These are phyloP conservation scores for Whalleya microplaca DNA, from an alignment of 2,329 filamentous ascomycete genomes.

Conservation along the genomic window DNA sequence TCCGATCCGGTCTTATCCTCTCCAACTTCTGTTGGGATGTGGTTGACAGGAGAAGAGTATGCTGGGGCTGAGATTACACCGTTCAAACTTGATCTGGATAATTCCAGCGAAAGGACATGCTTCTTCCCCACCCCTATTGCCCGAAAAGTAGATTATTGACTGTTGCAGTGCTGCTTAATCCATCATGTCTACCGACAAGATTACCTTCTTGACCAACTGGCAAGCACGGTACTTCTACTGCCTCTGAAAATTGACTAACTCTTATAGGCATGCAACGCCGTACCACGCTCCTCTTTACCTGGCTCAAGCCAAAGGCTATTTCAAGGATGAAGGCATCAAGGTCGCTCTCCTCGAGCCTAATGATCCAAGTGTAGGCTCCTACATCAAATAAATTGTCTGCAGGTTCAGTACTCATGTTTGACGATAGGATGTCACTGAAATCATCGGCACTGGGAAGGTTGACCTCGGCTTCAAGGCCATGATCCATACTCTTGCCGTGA, in stretches of 20 bases:
- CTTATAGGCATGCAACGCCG: constrained; percentile 73
- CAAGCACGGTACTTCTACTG: constrained; percentile 44
- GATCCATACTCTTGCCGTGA: constrained; percentile 77
- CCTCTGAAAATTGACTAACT: constrained; percentile 21
- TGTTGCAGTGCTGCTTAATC: constrained; percentile 49
- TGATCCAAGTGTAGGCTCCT: constrained; percentile 67
- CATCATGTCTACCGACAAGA: constrained; percentile 81
- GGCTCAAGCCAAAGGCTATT: constrained; percentile 76
- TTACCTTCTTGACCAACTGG: constrained; percentile 85
- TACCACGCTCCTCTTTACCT: constrained; percentile 81
- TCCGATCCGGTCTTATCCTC: constrained; percentile 28
- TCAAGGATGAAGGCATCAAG: constrained; percentile 75
- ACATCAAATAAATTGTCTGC: neutral
- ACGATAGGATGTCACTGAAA: constrained; percentile 74
- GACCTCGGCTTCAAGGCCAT: constrained; percentile 83
- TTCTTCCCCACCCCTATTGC: constrained; percentile 57
- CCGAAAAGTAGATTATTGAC: constrained; percentile 48
- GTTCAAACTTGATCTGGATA: constrained; percentile 80
- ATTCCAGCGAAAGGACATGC: constrained; percentile 89
- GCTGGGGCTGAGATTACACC: constrained; percentile 33
- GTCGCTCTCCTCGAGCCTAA: constrained; percentile 79
- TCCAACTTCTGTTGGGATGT: constrained; percentile 14
- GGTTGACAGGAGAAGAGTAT: constrained; percentile 15
- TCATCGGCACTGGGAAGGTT: constrained; percentile 76
- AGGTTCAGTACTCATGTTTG: constrained; percentile 15